phyloP scores from a whole-genome alignment of 2,329 filamentous ascomycete genomes.

The Nakataea oryzae region DNA sequence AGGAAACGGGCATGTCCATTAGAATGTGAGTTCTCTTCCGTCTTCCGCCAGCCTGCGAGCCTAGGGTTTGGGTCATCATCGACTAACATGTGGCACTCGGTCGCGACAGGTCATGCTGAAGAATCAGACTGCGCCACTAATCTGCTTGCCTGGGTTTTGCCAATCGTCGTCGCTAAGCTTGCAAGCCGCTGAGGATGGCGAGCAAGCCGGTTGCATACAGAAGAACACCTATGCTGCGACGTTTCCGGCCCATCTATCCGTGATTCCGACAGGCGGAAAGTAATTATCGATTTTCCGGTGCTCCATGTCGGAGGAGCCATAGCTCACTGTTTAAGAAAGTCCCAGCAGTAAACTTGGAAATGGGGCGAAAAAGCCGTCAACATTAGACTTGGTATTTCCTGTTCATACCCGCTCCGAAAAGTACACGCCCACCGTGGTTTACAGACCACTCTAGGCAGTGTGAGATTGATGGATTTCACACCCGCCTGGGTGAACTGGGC shows the following conservation, averaged over 20 bases:
- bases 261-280: neutral
- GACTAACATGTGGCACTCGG: neutral
- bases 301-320: neutral
- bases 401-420: neutral
- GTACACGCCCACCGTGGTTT: neutral
- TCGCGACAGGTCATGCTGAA: neutral
- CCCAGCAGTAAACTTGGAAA: neutral
- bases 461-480: no score
- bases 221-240: no score
- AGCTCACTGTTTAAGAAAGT: neutral
- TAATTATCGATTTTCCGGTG: neutral
- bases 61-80: neutral
- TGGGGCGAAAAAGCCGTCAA: neutral
- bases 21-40: conserved; percentile 4
- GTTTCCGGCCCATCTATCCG: neutral
- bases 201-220: no score
- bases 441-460: no score
- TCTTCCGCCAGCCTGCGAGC: neutral
- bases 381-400: neutral
- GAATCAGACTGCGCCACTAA: neutral
- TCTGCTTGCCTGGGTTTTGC: neutral
- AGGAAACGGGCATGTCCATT: conserved; percentile 9
- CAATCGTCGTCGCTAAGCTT: neutral
- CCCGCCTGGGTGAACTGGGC: no score
- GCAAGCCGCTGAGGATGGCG: neutral